These are phyloP conservation scores for Sequoia sempervirens DNA, from an alignment of 75 land plant species.

Conservation along the genomic window DNA sequence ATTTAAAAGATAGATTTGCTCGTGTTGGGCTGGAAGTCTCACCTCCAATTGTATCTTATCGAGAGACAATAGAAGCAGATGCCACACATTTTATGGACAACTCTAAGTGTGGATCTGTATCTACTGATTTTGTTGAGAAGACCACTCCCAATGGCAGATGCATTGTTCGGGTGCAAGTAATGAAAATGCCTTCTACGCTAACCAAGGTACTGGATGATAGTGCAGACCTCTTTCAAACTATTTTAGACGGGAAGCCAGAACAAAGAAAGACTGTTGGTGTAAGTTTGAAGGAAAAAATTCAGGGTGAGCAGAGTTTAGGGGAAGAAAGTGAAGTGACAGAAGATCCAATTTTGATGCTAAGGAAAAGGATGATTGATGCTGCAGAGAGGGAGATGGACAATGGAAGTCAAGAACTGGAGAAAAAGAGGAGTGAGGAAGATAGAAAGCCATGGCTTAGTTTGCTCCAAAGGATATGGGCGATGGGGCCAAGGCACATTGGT, in stretches of 20 bases:
- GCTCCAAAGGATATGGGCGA: conserved; percentile 77
- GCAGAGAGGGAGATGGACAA: conserved; percentile 36
- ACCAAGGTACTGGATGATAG: conserved; percentile 71
- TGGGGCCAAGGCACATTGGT: conserved; percentile 82
- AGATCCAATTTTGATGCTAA: conserved; percentile 52
- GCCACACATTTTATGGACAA: conserved; percentile 25
- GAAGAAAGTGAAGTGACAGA: conserved; percentile 18
- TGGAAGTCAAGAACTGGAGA: conserved; percentile 25
- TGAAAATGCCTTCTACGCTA: conserved; percentile 57
- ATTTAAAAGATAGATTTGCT: conserved; percentile 86
- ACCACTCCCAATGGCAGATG: conserved; percentile 88
- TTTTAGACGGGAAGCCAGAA: conserved; percentile 39
- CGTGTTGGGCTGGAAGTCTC: conserved; percentile 78
- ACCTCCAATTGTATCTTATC: conserved; percentile 80
- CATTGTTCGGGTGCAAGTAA: conserved; percentile 57
- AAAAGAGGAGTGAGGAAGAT: conserved; percentile 45
- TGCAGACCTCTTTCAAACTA: conserved; percentile 42
- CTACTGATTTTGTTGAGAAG: conserved; percentile 53
- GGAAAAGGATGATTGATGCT: conserved; percentile 60
- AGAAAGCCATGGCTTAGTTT: conserved; percentile 34
- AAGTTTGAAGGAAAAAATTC: conserved; percentile 1
- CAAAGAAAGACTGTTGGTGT: conserved; percentile 16
- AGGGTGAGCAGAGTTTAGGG: conserved; percentile 16
- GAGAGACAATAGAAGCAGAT: conserved; percentile 80
- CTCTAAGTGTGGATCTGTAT: conserved; percentile 17